Evolutionary conservation across 257 asterid species (phyloP), one percentile per base, ranked within the genome.

Genomic region (Solanum pinnatisectum): DNA sequence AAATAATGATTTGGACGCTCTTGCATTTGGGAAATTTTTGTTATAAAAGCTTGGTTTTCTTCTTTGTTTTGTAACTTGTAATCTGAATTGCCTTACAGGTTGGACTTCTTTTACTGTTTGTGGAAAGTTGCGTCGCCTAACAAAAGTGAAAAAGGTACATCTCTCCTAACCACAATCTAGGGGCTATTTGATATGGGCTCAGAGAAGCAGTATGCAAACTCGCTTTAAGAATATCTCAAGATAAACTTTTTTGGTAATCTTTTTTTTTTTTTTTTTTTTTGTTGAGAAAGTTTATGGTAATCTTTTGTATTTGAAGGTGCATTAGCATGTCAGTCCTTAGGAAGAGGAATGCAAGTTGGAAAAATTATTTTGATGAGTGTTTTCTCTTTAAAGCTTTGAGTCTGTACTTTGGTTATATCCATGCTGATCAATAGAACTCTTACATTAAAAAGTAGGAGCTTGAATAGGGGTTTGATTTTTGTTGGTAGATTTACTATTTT

Each of bases 51-150:
- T 81, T 82, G 30, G 42, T 82, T 82, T 9, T 49, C 42, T 49
- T 30, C 20, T 49, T 82, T 32, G 3, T 27, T 49, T 46, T 81
- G 27, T 46, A 87, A 84, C 95, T 94, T 71, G 84, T 84, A 20
- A 77, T 35, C 72, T 84, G 52, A 86, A 90, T 87, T 91, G 71
- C 74, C 56, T 56, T 88, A 88, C 96, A 97, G 99, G 99, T 86
- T 97, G 99, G 99, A 97, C 99, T 88, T 97, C 99, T 37, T 97
- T 97, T 91, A 97, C 99, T 11, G 99, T 97, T 83, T 97, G 99
- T 76, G 99, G 99, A 27, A 97, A 97, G 95, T 93, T 97, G 86
- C 94, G 99, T 30, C 98, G 99, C 87, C 89, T 96, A 44, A 98
- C 96, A 88, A 88, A 94, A 84, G 99, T 97, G 89, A 94, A 97